A percentile compares a stretch with the other conserved stretches of the same genome.
Evolutionary conservation across 495 filamentous ascomycete genomes (phyloP).

Genomic region (Xylaria palmicola): DNA sequence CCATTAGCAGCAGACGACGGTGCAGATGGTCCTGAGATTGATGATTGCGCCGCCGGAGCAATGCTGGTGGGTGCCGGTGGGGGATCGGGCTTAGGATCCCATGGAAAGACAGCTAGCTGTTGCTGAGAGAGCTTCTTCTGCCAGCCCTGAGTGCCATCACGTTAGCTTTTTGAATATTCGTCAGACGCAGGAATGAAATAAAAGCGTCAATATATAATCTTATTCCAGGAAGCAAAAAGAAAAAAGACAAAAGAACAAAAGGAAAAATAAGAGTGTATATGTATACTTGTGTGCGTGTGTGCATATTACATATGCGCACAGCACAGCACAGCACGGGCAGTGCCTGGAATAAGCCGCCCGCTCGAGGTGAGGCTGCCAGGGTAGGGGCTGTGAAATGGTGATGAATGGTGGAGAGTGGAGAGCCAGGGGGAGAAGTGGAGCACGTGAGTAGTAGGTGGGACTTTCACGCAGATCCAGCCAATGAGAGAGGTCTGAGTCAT

Average conservation of each 20-base stretch:
- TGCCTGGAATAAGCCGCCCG: no score
- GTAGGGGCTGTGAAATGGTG: conserved; percentile 8
- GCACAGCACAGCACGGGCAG: no score
- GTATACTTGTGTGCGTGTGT: neutral
- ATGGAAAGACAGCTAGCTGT: conserved; percentile 84
- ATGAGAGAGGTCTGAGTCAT: conserved; percentile 32
- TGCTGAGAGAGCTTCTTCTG: conserved; percentile 82
- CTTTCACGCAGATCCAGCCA: conserved; percentile 10
- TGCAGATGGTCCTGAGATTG: conserved; percentile 30
- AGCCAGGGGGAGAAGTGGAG: neutral
- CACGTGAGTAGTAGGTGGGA: conserved; percentile 30
- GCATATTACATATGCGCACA: no score
- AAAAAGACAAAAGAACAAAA: neutral
- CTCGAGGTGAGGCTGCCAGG: neutral
- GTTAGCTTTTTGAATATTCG: conserved; percentile 11
- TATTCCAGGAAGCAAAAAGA: no score
- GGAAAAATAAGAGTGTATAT: neutral
- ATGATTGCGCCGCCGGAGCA: conserved; percentile 31
- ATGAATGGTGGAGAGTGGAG: conserved; percentile 4
- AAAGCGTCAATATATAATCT: neutral
- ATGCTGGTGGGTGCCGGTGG: conserved; percentile 42
- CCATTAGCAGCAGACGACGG: conserved; percentile 27
- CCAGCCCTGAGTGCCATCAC: conserved; percentile 68
- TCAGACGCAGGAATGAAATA: neutral
- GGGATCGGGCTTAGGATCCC: conserved; percentile 75